Base-by-base conservation (phyloP, 345 rosid species). In the Dipteronia sinensis region DNA sequence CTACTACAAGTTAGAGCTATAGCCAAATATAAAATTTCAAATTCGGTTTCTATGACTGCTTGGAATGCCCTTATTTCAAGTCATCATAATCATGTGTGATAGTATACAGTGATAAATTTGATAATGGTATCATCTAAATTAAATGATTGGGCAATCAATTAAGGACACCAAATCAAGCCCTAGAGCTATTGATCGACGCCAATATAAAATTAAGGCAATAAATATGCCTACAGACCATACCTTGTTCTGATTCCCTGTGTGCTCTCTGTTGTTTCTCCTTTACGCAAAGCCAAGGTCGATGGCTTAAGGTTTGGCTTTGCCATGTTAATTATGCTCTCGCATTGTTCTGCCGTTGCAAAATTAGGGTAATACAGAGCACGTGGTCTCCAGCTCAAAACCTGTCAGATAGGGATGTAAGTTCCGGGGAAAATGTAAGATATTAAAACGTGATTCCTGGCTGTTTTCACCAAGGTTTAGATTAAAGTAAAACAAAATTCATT, bases 361-460 rank as follows among this genome's bases (percentile, higher is more conserved):
- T 77, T 88, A 0, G 93, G 90, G 19, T 82, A 91, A 79, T 88
- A 89, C 64, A 89, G 67, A 47, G 90, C 88, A 10, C 94, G 88
- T 10, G 94, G 94, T 72, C 58, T 82, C 95, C 95, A 93, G 78
- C 98, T 93, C 82, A 90, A 83, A 69, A 88, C 88, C 98, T 93
- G 72, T 66, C 59, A 34, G 20, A 51, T 40, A 65, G 23, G 27
- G 1, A 59, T 22, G 10, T 59, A n/a, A 22, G 20, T 53, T 59
- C 25, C 19, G 27, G 64, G 27, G 9, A 59, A 59, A 59, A 6
- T 27, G 46, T 25, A 31, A 70, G 47, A 25, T 71, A 44, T 31
- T 16, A 71, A 19, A 46, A 23, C 13, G 22, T 13, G 27, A 25
- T 72, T 34, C 34, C 75, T 2, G 23, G n/a, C 9, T 23, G 42